Evolutionary conservation across 1,284 basidiomycete genomes (phyloP).

Genomic region (Cryptococcus sp.): DNA sequence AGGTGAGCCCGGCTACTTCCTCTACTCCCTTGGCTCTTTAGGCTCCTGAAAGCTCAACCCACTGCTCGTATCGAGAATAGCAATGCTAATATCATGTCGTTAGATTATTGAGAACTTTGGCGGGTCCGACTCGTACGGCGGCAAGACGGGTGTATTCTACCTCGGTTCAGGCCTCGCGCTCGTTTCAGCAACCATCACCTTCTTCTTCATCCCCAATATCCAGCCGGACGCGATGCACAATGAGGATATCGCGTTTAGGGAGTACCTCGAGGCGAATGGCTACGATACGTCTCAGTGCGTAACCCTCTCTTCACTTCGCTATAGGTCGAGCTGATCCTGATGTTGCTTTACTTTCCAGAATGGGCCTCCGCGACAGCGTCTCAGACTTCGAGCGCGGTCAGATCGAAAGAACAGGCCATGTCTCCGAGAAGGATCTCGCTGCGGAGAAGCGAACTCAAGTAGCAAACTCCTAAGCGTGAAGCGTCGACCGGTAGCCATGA

Average conservation of each 20-base stretch:
- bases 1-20: constrained; percentile 55
- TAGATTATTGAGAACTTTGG: too few species aligned
- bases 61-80: neutral
- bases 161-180: constrained; percentile 66
- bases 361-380: constrained; percentile 27
- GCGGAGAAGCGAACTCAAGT: neutral
- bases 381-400: constrained; percentile 16
- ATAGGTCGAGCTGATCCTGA: constrained; percentile 62
- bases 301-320: constrained; percentile 60
- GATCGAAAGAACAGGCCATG: constrained; percentile 2
- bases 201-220: constrained; percentile 74
- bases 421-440: constrained; percentile 6
- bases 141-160: constrained; percentile 47
- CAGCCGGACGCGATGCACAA: constrained; percentile 73
- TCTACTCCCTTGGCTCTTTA: too few species aligned
- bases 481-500: neutral
- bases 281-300: constrained; percentile 64
- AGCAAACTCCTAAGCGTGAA: neutral
- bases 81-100: neutral
- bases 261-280: constrained; percentile 72
- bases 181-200: constrained; percentile 71
- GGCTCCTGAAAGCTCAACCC: too few species aligned
- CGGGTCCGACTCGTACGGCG: constrained; percentile 30
- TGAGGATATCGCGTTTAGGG: constrained; percentile 75
- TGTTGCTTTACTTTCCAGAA: constrained; percentile 9